A percentile compares a stretch with the other conserved stretches of the same genome.
Evolutionary conservation across 768 basidiomycete species (phyloP).

Genomic region (Tubosaeta sp.): DNA sequence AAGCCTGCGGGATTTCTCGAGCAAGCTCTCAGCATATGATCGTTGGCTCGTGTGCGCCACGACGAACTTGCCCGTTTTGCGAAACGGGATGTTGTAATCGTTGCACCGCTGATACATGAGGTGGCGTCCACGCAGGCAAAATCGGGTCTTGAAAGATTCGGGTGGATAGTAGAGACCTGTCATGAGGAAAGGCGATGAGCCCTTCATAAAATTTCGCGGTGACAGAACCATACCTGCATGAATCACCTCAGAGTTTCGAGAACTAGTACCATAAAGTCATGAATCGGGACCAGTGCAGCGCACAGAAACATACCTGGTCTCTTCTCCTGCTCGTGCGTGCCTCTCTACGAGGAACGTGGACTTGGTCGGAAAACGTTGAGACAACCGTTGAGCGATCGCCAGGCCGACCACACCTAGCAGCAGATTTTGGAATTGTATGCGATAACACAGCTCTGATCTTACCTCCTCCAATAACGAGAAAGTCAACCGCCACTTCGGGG

Average conservation of each 20-base stretch:
- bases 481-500: conserved; percentile 74
- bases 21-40: conserved; percentile 65
- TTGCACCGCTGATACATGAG: conserved; percentile 78
- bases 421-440: not conserved
- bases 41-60: conserved; percentile 70
- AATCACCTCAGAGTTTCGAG: conserved; percentile 92
- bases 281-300: not conserved
- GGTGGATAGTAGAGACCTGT: conserved; percentile 81
- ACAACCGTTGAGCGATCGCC: conserved; percentile 75
- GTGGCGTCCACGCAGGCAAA: conserved; percentile 84
- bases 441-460: not conserved
- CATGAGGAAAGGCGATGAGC: not conserved
- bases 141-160: conserved; percentile 75
- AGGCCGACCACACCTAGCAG: conserved; percentile 76
- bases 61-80: conserved; percentile 84
- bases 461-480: conserved; percentile 88
- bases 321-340: conserved; percentile 70
- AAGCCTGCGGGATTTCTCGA: conserved; percentile 56
- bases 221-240: conserved; percentile 60
- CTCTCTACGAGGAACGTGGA: conserved; percentile 82
- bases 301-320: conserved; percentile 59
- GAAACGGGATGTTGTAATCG: conserved; percentile 55
- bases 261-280: conserved; percentile 41
- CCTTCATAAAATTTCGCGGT: not conserved
- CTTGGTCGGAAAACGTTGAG: conserved; percentile 56